phyloP scores from a whole-genome alignment of 2,329 filamentous ascomycete species.

The Penicillium sp. region DNA sequence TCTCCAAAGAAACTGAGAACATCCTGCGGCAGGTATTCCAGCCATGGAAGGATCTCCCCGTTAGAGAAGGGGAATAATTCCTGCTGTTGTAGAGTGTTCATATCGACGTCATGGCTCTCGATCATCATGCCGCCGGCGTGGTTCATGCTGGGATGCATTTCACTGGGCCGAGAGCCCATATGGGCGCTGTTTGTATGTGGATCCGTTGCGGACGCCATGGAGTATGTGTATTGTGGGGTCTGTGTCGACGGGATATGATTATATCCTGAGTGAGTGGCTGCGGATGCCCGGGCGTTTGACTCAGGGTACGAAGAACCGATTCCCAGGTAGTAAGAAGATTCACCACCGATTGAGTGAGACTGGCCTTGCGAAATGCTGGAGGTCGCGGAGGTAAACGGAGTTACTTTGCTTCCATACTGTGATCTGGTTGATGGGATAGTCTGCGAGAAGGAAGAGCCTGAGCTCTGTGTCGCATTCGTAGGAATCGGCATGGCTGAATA shows the following conservation, averaged over 20 bases:
- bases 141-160: conserved; percentile 22
- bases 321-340: conserved; percentile 47
- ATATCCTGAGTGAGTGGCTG: conserved; percentile 30
- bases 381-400: conserved; percentile 23
- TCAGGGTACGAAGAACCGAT: conserved; percentile 49
- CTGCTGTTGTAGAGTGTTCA: conserved; percentile 59
- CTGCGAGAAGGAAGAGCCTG: conserved; percentile 30
- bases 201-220: conserved; percentile 22
- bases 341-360: conserved; percentile 41
- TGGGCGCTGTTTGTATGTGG: conserved; percentile 17
- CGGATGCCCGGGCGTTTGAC: conserved; percentile 20
- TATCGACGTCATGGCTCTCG: conserved; percentile 75
- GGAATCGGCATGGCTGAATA: conserved; percentile 28
- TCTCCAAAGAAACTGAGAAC: conserved; percentile 59
- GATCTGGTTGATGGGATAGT: conserved; percentile 35
- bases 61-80: conserved; percentile 43
- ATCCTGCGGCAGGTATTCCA: conserved; percentile 71
- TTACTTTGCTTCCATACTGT: conserved; percentile 18
- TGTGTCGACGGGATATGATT: conserved; percentile 23
- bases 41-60: conserved; percentile 70
- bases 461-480: conserved; percentile 19
- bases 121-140: conserved; percentile 60
- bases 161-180: conserved; percentile 15
- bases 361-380: conserved; percentile 37
- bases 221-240: conserved; percentile 26